Evolutionary conservation across 805 yeast genomes (phyloP).

Genomic region (Tetrapisispora phaffii): DNA sequence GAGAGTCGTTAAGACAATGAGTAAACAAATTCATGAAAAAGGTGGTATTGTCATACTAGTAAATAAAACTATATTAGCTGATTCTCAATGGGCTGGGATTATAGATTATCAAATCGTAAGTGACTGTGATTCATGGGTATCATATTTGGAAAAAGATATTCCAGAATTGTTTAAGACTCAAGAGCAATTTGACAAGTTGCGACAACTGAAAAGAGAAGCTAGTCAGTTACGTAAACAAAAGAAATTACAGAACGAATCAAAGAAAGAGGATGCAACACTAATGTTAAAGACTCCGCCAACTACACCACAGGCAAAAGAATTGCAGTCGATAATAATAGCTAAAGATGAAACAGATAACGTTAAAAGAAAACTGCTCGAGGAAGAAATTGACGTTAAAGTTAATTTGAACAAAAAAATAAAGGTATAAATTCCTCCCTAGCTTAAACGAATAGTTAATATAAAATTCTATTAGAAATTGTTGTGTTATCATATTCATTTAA

Average conservation of each 20-base stretch:
- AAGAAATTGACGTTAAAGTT: neutral
- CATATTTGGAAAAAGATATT: slow-evolving; percentile 39
- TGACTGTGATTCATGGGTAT: slow-evolving; percentile 80
- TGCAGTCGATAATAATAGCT: neutral
- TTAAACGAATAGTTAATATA: too few relatives aligned
- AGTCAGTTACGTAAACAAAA: slow-evolving; percentile 20
- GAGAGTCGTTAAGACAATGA: slow-evolving; percentile 57
- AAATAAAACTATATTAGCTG: slow-evolving; percentile 56
- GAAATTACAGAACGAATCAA: neutral
- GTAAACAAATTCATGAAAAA: slow-evolving; percentile 61
- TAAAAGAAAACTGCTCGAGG: slow-evolving; percentile 1
- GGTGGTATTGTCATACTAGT: slow-evolving; percentile 73
- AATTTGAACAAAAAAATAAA: neutral
- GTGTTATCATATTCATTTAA: neutral
- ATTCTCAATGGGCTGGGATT: slow-evolving; percentile 54
- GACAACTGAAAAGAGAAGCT: slow-evolving; percentile 25
- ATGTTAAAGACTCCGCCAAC: slow-evolving; percentile 5
- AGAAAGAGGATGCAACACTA: neutral
- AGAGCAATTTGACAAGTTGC: slow-evolving; percentile 25
- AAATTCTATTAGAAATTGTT: too few relatives aligned
- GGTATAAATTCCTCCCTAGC: neutral
- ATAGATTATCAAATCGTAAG: slow-evolving; percentile 72
- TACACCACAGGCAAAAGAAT: slow-evolving; percentile 2
- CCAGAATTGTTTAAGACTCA: slow-evolving; percentile 59
- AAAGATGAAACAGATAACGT: neutral